A percentile compares a stretch with the other conserved stretches of the same genome.
phyloP scores from a whole-genome alignment of 495 filamentous ascomycete genomes.

The Trypethelium eluteriae region DNA sequence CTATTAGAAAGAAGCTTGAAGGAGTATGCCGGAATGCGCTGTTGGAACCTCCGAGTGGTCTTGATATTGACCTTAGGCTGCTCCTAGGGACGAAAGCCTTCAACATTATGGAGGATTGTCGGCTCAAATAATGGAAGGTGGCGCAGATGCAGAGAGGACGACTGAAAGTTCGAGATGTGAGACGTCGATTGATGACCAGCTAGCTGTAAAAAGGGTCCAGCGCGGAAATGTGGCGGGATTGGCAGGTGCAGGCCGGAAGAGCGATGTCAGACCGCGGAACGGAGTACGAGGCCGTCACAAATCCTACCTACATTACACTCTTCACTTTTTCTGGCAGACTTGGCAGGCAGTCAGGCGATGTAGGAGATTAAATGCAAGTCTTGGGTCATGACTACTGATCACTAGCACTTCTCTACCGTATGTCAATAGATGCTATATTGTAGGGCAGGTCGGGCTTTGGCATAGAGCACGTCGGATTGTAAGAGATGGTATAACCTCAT shows the following conservation, averaged over 20 bases:
- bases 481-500: not conserved
- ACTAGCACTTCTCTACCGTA: too few species aligned
- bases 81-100: conserved; percentile 5
- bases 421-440: too few species aligned
- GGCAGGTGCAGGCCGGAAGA: not conserved
- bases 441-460: not conserved
- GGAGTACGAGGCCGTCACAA: not conserved
- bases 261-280: not conserved
- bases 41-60: conserved; percentile 1
- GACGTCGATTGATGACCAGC: not conserved
- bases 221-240: conserved; percentile 1
- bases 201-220: not conserved
- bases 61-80: not conserved
- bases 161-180: not conserved
- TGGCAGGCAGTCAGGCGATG: too few species aligned
- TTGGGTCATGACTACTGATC: too few species aligned
- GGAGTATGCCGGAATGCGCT: conserved; percentile 5
- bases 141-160: not conserved
- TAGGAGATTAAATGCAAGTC: too few species aligned
- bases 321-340: too few species aligned
- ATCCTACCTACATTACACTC: not conserved
- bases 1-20: conserved; percentile 18
- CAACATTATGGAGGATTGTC: not conserved
- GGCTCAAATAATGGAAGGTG: not conserved
- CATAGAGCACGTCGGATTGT: not conserved